Evolutionary conservation across 1,284 basidiomycete species (phyloP), one percentile per base, ranked within the genome.

Genomic region (Ustilago trichophora): DNA sequence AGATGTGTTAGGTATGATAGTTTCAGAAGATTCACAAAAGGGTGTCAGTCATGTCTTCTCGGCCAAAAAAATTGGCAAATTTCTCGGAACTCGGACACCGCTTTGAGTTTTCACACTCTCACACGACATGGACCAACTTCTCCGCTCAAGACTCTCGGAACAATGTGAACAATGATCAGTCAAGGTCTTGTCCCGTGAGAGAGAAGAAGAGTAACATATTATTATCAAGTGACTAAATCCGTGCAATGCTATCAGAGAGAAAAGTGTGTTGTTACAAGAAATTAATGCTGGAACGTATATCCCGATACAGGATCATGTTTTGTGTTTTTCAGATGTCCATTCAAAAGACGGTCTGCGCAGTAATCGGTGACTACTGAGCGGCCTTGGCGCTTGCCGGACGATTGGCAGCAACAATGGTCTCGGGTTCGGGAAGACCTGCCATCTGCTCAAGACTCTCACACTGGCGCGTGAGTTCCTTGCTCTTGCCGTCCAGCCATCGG

Each of bases 401-500:
- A 27, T 54, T 58, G 13, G 55, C 63, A 33, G 51, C 56, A 18
- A 59, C 62, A 29, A 70, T 57, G 25, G 26, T 47, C 22, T 70
- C 57, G 1, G 67, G 67, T 15, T 65, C 57, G 4, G 53, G 38
- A 25, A 70, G 47, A 0, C 62, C 62, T n/a, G 67, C 67, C 11
- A 65, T 22, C 44, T 34, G 27, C 35, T 80, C 78, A 12, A 80
- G 37, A 32, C 59, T 55, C 29, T 68, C 54, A 37, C 77, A 74
- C 34, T 80, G 72, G 16, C 32, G 38, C 16, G 54, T 55, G 7
- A 81, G 37, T 18, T 63, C 55, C 19, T 54, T 56, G 45, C 77
- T 78, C 37, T 70, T 75, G 6, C 57, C 73, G 6, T 80, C 66
- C 10, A 81, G 52, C 79, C 79, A 81, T 24, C 66, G 51, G 31